Conservation (phyloP, 2,329 filamentous ascomycete genomes). For the Chrysoporthe cubensis region DNA sequence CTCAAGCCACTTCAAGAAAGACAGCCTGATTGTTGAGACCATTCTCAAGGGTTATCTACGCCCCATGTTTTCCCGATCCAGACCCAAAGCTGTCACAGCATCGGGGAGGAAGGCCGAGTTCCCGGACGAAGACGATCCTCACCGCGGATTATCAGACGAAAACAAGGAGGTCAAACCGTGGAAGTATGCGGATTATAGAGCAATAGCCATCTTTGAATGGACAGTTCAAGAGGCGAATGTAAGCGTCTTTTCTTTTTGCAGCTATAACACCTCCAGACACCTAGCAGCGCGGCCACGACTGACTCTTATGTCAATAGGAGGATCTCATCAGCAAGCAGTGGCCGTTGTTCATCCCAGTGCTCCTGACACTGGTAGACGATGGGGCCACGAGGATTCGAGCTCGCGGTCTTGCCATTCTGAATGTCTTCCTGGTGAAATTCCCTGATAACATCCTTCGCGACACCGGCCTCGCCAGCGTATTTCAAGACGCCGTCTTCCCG, state of each 20-base stretch:
- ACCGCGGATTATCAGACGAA: slow-evolving; percentile 41
- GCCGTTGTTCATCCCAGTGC: slow-evolving; percentile 70
- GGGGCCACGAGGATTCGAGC: slow-evolving; percentile 54
- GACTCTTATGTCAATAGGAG: slow-evolving; percentile 37
- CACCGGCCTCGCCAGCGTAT: slow-evolving; percentile 69
- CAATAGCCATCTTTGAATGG: slow-evolving; percentile 65
- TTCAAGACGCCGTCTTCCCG: slow-evolving; percentile 71
- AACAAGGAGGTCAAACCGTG: slow-evolving; percentile 58
- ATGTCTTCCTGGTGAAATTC: slow-evolving; percentile 58
- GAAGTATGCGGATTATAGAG: slow-evolving; percentile 59
- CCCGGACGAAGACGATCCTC: slow-evolving; percentile 42
- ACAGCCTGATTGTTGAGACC: slow-evolving; percentile 54
- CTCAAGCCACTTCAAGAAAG: slow-evolving; percentile 17
- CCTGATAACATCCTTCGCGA: slow-evolving; percentile 56
- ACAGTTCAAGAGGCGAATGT: slow-evolving; percentile 54
- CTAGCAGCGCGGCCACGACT: slow-evolving; percentile 11
- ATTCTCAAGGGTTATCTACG: slow-evolving; percentile 68
- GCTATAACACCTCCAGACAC: neutral
- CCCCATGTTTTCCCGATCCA: slow-evolving; percentile 66
- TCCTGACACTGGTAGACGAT: slow-evolving; percentile 73
- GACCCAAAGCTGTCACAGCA: slow-evolving; percentile 56
- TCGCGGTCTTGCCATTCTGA: slow-evolving; percentile 59
- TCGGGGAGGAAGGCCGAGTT: slow-evolving; percentile 60
- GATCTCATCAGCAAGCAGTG: slow-evolving; percentile 59
- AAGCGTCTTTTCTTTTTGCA: neutral